Evolutionary conservation across 73 alveolate species (phyloP).

Genomic region (Paramecium sonneborni): DNA sequence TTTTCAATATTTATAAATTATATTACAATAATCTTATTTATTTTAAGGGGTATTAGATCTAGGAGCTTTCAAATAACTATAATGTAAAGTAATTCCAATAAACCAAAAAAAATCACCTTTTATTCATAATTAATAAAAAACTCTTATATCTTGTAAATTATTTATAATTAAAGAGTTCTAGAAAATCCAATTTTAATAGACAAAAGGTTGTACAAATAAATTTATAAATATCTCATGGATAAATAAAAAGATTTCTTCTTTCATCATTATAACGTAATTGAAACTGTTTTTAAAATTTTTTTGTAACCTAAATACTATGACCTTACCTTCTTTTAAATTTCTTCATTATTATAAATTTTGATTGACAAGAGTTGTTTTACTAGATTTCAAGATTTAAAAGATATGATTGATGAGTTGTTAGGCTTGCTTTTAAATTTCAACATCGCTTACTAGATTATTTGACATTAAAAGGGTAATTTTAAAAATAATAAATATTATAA

Average conservation of each 20-base stretch:
- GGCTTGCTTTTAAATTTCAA: background rate
- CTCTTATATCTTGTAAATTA: conserved; percentile 91
- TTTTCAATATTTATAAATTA: conserved; percentile 67
- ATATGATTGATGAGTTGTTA: background rate
- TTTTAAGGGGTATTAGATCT: conserved; percentile 85
- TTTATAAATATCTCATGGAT: conserved; percentile 88
- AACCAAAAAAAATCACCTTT: conserved; percentile 96
- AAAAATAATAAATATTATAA: background rate
- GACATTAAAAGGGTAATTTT: background rate
- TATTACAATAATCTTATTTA: conserved; percentile 81
- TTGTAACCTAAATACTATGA: conserved; percentile 90
- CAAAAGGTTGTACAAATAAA: conserved; percentile 91
- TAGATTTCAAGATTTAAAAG: background rate
- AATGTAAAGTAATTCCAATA: conserved; percentile 87
- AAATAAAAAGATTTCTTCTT: conserved; percentile 79
- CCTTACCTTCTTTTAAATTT: conserved; percentile 33
- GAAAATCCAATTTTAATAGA: conserved; percentile 87
- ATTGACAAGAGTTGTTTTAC: background rate
- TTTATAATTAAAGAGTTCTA: conserved; percentile 93
- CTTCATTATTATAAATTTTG: background rate
- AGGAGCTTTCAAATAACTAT: conserved; percentile 97
- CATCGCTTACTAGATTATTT: background rate
- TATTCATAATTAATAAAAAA: conserved; percentile 94
- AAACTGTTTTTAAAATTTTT: conserved; percentile 81
- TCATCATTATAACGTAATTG: conserved; percentile 82